Evolutionary conservation across 1,284 basidiomycete genomes (phyloP), one percentile per base, ranked within the genome.

Genomic region (Phellinidium pouzarii): DNA sequence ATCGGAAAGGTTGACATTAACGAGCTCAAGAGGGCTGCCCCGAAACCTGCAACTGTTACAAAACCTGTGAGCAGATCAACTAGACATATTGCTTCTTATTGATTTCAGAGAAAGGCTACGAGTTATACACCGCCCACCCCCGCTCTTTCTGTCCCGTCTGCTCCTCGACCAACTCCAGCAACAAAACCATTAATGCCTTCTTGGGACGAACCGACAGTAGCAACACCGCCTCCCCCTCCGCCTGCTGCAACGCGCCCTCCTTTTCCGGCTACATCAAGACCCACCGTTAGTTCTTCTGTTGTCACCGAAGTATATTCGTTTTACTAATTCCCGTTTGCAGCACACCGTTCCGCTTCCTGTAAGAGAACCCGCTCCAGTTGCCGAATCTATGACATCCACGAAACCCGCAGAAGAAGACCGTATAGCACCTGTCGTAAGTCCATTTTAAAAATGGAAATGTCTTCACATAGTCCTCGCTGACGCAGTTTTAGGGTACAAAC

Each of bases 331-430:
- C 53, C 29, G 27, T 25, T 46, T 45, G 25, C 48, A 58, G 60
- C 57, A 51, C 47, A 22, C 46, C 44, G 29, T 61, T 46, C 62
- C 63, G 19, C 53, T 60, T 47, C 62, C 66, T 3, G 62, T 69
- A 3, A 59, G 71, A 12, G 59, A 70, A 2, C 70, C 77, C n/a
- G 61, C 75, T 4, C 70, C 73, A 1, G 69, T 74, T 2, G 61
- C 63, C 3, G 56, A 79, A 1, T 76, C 82, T 1, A 73, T 68
- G 43, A 62, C 70, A 0, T 75, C 83, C 0, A 73, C 79, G 0
- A 91, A 89, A 61, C 87, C 88, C 17, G 68, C 72, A 0, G 80
- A 82, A 54, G 87, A 91, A 0, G 89, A 93, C 66, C 80, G 79
- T 12, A 93, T 93, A 60, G 86, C 75, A 1, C 87, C 87, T 1